Conservation (phyloP, 177 flowering plant genomes). For the Viscum album region DNA sequence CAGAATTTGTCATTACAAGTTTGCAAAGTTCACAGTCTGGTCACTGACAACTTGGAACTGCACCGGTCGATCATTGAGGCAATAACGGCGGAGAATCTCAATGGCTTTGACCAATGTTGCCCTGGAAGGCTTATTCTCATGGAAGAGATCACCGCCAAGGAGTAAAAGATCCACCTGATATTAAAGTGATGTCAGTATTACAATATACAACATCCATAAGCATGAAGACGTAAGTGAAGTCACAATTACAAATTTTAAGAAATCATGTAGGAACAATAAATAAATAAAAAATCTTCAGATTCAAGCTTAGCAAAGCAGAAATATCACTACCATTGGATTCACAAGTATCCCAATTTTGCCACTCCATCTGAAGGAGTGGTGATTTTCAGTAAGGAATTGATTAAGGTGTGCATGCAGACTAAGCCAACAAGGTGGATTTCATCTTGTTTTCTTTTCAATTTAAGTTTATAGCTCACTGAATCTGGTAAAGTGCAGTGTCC, state of each 20-base stretch:
- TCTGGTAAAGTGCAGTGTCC: too few species aligned
- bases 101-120: slow-evolving; percentile 76
- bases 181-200: slow-evolving; percentile 10
- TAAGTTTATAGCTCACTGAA: too few species aligned
- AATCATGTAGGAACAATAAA: background rate
- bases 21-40: slow-evolving; percentile 83
- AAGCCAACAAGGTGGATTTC: too few species aligned
- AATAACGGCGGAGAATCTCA: slow-evolving; percentile 84
- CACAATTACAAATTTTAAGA: background rate
- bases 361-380: too few species aligned
- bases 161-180: slow-evolving; percentile 82
- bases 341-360: too few species aligned
- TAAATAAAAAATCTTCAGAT: background rate
- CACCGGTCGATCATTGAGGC: slow-evolving; percentile 82
- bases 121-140: slow-evolving; percentile 97
- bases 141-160: slow-evolving; percentile 98
- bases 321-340: background rate
- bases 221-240: background rate
- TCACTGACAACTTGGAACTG: slow-evolving; percentile 99
- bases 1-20: slow-evolving; percentile 36
- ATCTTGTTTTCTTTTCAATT: too few species aligned
- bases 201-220: background rate
- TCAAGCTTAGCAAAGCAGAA: background rate
- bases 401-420: too few species aligned
- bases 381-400: too few species aligned